Conservation (phyloP, 2,329 filamentous ascomycete genomes). For the Ustulina deusta region DNA sequence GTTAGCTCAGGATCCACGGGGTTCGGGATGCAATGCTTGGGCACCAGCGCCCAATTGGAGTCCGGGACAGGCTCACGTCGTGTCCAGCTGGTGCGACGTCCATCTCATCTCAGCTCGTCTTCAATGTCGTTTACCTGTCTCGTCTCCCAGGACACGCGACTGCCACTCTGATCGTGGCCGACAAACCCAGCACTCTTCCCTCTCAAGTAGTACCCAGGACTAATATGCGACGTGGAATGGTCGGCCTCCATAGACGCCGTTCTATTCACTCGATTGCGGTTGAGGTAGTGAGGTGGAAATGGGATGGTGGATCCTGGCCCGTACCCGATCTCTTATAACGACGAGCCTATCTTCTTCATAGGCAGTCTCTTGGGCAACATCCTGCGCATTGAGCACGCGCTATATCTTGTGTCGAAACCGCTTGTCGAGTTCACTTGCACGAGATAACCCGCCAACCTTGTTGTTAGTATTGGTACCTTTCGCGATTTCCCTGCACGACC, state of each 20-base stretch:
- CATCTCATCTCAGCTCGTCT: conserved; percentile 41
- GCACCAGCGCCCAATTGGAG: conserved; percentile 43
- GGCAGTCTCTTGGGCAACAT: conserved; percentile 15
- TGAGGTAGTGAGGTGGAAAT: conserved; percentile 37
- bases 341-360: conserved; percentile 17
- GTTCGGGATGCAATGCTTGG: conserved; percentile 31
- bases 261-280: conserved; percentile 35
- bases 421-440: conserved; percentile 10
- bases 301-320: conserved; percentile 39
- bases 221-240: conserved; percentile 36
- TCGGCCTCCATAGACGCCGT: conserved; percentile 18
- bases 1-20: conserved; percentile 28
- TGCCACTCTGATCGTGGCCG: conserved; percentile 21
- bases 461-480: conserved; percentile 5
- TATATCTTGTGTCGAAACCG: conserved; percentile 7
- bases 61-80: conserved; percentile 31
- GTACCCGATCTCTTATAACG: conserved; percentile 40
- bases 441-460: background rate
- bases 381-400: conserved; percentile 3
- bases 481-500: conserved; percentile 18
- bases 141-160: conserved; percentile 28
- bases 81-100: conserved; percentile 39
- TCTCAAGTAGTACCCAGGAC: conserved; percentile 10
- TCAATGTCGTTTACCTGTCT: conserved; percentile 27
- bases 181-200: conserved; percentile 13